Evolutionary conservation across 2,329 filamentous ascomycete species (phyloP).

Genomic region (Colletotrichum orchidophilum): DNA sequence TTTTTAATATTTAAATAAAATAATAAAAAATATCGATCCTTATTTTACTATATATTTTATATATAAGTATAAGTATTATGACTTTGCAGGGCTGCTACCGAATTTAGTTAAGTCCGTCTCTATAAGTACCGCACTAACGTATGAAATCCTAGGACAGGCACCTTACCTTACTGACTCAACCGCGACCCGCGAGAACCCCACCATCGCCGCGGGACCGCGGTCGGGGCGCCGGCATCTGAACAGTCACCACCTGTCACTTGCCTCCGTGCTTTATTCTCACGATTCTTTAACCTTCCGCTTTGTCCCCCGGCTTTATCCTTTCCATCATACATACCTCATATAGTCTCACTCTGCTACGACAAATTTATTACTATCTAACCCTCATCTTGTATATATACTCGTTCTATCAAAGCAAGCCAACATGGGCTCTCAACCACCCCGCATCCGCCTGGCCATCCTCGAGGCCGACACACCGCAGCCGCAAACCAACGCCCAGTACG

Average conservation of each 20-base stretch:
- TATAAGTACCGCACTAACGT: too few relatives aligned
- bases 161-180: conserved; percentile 4
- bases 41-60: too few relatives aligned
- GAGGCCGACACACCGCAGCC: conserved; percentile 85
- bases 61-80: too few relatives aligned
- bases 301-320: neutral
- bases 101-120: too few relatives aligned
- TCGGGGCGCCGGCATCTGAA: neutral
- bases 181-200: conserved; percentile 9
- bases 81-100: too few relatives aligned
- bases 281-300: neutral
- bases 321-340: neutral
- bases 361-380: neutral
- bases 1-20: too few relatives aligned
- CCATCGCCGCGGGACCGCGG: conserved; percentile 8
- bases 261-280: neutral
- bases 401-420: neutral
- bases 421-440: conserved; percentile 42
- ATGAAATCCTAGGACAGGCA: too few relatives aligned
- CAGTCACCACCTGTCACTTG: neutral
- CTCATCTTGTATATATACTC: neutral
- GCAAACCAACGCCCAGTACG: conserved; percentile 70
- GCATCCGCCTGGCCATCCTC: conserved; percentile 83
- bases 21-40: too few relatives aligned
- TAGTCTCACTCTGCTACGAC: neutral